Evolutionary conservation across 441 rosid species (phyloP), one percentile per base, ranked within the genome.

Genomic region (Dalechampia spathulata): DNA sequence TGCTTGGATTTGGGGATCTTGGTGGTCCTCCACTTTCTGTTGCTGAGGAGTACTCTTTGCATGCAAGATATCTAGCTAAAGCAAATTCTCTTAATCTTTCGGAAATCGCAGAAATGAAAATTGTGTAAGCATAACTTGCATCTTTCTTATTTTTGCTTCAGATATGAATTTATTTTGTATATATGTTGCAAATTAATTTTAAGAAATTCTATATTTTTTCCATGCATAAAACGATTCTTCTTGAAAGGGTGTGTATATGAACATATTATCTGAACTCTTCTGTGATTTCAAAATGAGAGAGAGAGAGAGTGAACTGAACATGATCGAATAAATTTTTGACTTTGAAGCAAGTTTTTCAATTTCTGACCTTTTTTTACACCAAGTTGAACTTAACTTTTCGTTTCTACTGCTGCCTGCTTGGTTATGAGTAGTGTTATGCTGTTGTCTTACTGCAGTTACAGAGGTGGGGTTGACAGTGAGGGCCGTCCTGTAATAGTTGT

Each of bases 41-140:
- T 60, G 95, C 99, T 52, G 99, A 93, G 83, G 97, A 93, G 71
- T 93, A 85, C 71, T 90, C 99, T 17, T 91, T 93, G 60, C 99
- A 93, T 73, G 81, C 99, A 16, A 82, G 97, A 83, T 93, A 80
- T 78, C 91, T 93, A 30, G 73, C 97, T 23, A 93, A 87, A 80
- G 99, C 99, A 22, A 90, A 87, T 72, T 82, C 96, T 59, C 79
- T 83, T 42, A 93, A 87, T 84, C 95, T 87, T 62, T 87, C 99
- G 1, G 97, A 93, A 78, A 87, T 87, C 51, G 96, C 96, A 32
- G 99, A 93, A 77, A 93, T 90, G 95, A 93, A 90, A 75, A 93
- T 93, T 68, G 90, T 90, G 99, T 93, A 83, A 66, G 96, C 66
- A 49, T 55, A 60, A 26, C 42, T 59, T 50, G 30, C 39, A 14